These are phyloP conservation scores for Aristolochia contorta DNA, from an alignment of 164 flowering plant species.

Conservation along the genomic window DNA sequence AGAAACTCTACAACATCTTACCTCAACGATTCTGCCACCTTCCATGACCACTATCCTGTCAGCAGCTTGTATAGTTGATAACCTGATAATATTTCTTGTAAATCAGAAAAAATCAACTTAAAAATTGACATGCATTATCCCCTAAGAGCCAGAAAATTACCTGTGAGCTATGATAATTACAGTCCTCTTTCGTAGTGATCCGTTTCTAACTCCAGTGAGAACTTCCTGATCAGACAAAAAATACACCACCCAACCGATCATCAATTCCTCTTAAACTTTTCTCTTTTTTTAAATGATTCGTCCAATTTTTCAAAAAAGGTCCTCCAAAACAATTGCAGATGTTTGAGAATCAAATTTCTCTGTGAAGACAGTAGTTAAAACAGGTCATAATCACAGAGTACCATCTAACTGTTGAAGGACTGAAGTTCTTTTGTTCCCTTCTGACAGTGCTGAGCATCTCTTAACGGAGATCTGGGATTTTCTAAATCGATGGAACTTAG, in stretches of 20 bases:
- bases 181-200: slow-evolving; percentile 45
- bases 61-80: slow-evolving; percentile 88
- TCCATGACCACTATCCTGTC: slow-evolving; percentile 86
- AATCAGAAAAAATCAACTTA: neutral
- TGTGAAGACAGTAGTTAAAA: too few species aligned
- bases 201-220: slow-evolving; percentile 55
- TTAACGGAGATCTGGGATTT: too few species aligned
- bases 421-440: too few species aligned
- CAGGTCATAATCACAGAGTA: too few species aligned
- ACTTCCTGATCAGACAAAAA: slow-evolving; percentile 45
- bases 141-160: slow-evolving; percentile 20
- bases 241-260: neutral
- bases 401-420: too few species aligned
- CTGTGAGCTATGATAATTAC: slow-evolving; percentile 88
- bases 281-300: too few species aligned
- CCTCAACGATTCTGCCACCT: slow-evolving; percentile 74
- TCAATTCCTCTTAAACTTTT: too few species aligned
- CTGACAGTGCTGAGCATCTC: too few species aligned
- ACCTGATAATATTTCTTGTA: slow-evolving; percentile 30
- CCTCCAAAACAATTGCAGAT: neutral
- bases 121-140: neutral
- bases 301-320: too few species aligned
- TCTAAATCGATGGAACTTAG: too few species aligned
- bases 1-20: slow-evolving; percentile 12
- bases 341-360: too few species aligned